Base-by-base conservation (phyloP, 306 rosid species). In the Sesbania bispinosa region DNA sequence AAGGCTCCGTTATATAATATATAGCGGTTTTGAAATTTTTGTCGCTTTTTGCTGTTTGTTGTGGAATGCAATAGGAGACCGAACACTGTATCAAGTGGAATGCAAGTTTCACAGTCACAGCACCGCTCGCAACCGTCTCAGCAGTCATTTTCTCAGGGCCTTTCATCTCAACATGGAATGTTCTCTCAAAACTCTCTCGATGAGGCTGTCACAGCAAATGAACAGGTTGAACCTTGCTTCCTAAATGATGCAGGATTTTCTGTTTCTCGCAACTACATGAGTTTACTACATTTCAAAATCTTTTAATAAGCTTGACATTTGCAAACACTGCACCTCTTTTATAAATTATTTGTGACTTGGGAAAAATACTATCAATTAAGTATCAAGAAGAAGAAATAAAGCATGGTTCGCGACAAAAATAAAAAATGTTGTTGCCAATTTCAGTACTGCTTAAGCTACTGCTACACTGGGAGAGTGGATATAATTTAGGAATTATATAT, bases 111-210 rank as follows among this genome's bases (percentile, higher is more conserved):
- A n/a, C n/a, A n/a, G 15, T 87, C 97, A 15, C 97, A 91, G 86
- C 82, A 80, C 64, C 96, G 95, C 18, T 89, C 97, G 7, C 97
- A 94, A 69, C 87, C 69, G 11, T 94, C 99, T 14, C 96, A 89
- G 73, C 99, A 85, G 75, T 92, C 99, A 57, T 79, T 83, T 74
- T 95, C 99, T 46, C 97, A 88, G 70, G 96, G 97, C 43, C 13
- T 85, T 39, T 90, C 96, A 4, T 93, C 97, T 78, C 97, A 89
- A 84, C 96, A 75, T 23, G 90, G 88, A 77, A 50, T 82, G 77
- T 78, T 89, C 78, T 94, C 98, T 43, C 97, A 91, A 71, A 86
- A 76, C 62, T 95, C 99, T 55, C 80, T 88, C 0, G 88, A 85
- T 18, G 99, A 91, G 72, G 80, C 45, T 77, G 62, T 89, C 70